Percentiles rank a stretch among this genome's conserved stretches.
Evolutionary conservation across 2,329 filamentous ascomycete species (phyloP).

Genomic region (Hypoxylon sp.): DNA sequence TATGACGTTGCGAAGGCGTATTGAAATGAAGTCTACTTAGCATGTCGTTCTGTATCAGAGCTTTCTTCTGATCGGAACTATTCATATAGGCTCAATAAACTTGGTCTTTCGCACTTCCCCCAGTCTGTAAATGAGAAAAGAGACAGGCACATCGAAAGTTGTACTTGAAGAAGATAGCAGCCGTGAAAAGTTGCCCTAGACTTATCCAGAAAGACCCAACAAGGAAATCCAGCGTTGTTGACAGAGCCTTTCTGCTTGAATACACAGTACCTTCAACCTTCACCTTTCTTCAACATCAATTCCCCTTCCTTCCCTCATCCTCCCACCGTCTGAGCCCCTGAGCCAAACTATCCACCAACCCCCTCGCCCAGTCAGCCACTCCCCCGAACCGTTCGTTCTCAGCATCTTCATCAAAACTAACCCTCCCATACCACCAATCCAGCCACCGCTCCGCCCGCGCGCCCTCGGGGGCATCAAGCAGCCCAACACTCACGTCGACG

Average conservation of each 20-base stretch:
- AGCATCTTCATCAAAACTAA: conserved; percentile 73
- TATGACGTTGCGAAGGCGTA: not conserved
- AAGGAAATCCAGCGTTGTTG: too few species aligned
- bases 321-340: conserved; percentile 39
- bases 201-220: too few species aligned
- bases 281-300: not conserved
- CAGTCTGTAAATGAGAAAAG: too few species aligned
- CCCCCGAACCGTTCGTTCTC: conserved; percentile 51
- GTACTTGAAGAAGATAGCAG: too few species aligned
- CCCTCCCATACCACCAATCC: conserved; percentile 71
- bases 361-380: conserved; percentile 48
- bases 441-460: conserved; percentile 71
- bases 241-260: too few species aligned
- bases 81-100: too few species aligned
- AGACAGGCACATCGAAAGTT: too few species aligned
- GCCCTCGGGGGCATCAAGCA: conserved; percentile 67
- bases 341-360: conserved; percentile 51
- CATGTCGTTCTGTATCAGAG: too few species aligned
- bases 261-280: too few species aligned
- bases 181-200: too few species aligned
- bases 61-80: too few species aligned
- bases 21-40: not conserved
- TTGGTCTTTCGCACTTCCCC: too few species aligned
- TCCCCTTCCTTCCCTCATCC: conserved; percentile 2
- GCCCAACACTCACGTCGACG: conserved; percentile 74